Evolutionary conservation across 2,329 filamentous ascomycete genomes (phyloP).

Genomic region (Juglanconis juglandina): DNA sequence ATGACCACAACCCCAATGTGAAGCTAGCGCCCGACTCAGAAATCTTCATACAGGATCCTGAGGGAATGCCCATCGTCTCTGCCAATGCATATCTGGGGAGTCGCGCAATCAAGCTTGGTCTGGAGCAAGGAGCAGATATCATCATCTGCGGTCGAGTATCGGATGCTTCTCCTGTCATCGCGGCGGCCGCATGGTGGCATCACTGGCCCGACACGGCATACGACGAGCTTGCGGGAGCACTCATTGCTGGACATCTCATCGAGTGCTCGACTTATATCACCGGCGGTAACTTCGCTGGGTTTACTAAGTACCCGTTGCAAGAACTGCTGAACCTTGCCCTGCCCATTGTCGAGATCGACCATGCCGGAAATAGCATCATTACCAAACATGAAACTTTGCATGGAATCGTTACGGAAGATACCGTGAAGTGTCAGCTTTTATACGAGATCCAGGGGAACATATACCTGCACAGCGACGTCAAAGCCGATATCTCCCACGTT

Average conservation of each 20-base stretch:
- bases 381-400: neutral
- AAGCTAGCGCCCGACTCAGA: neutral
- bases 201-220: slow-evolving; percentile 35
- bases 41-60: neutral
- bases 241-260: slow-evolving; percentile 29
- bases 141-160: slow-evolving; percentile 41
- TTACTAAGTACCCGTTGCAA: slow-evolving; percentile 24
- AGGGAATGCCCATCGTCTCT: neutral
- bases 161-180: slow-evolving; percentile 41
- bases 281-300: slow-evolving; percentile 23
- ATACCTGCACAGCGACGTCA: slow-evolving; percentile 33
- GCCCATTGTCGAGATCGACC: slow-evolving; percentile 11
- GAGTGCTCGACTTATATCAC: slow-evolving; percentile 25
- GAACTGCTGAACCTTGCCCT: neutral
- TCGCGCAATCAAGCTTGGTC: slow-evolving; percentile 34
- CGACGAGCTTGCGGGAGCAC: slow-evolving; percentile 36
- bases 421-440: slow-evolving; percentile 30
- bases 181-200: slow-evolving; percentile 39
- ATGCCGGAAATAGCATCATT: slow-evolving; percentile 14
- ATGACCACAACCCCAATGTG: neutral
- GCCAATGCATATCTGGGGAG: slow-evolving; percentile 34
- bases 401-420: slow-evolving; percentile 22
- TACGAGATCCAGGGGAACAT: slow-evolving; percentile 37
- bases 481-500: slow-evolving; percentile 38
- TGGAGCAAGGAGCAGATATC: slow-evolving; percentile 39